Evolutionary conservation across 108 stramenopile species (phyloP), one percentile per base, ranked within the genome.

Genomic region (Cyclostephanos invisitatus): DNA sequence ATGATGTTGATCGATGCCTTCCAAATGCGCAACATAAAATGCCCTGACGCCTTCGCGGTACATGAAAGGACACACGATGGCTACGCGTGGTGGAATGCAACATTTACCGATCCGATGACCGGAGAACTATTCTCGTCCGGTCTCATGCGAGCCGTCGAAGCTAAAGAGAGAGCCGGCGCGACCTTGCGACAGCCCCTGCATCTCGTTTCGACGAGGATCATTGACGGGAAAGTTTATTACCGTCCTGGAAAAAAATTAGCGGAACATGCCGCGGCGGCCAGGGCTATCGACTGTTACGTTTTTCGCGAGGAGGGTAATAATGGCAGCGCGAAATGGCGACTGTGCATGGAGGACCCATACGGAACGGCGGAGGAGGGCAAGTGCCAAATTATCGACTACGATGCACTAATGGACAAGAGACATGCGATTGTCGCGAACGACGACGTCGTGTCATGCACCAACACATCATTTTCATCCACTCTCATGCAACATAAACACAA

Each of bases 221-320:
- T 48, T 0, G 58, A 66, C 21, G 73, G 73, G 15, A 74, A 59
- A 64, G 72, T 73, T 17, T 73, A 64, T 42, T 73, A 73, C 28
- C 7, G 24, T 18, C 5, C 8, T 8, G 35, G 42, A 18, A 28
- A 54, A 0, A 70, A 32, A 72, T 27, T 72, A 17, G 78, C 78
- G 0, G 36, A 72, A 35, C 67, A 72, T 38, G 78, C 78, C 40
- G 78, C 78, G 9, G 78, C 78, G n/a, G 78, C 78, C 32, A 57
- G 78, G 25, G 78, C 78, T 10, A 67, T 79, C 40, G 78, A 79
- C 42, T 79, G 78, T 28, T 79, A 67, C 27, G 24, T 72, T 9
- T 68, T 38, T 56, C 71, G 79, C 2, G 68, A 72, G 35, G 48
- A 9, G 18, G 32, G 44, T 54, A 62, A 32, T 2, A 22, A 35